Base-by-base conservation (phyloP, 768 basidiomycete genomes). In the Kwoniella europaea region DNA sequence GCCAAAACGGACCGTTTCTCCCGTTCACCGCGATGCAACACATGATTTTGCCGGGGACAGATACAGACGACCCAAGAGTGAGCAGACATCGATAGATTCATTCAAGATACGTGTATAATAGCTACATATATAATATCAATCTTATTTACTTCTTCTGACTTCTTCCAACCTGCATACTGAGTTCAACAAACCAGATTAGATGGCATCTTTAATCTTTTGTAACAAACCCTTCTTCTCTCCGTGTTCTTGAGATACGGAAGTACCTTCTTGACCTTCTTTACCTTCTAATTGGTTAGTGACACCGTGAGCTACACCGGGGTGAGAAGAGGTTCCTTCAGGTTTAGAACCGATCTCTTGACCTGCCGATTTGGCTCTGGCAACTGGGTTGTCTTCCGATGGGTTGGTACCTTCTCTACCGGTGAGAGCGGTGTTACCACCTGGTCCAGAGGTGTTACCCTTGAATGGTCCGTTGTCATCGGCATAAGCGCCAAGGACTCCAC, bases 371-470 rank as follows among this genome's bases (percentile, higher is more conserved):
- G 69, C 71, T 69, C 72, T 67, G n/a, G 73, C 75, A 35, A 80
- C 72, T n/a, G 77, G 77, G 76, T 77, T 78, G 22, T 69, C 69
- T 10, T 55, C 53, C 9, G 35, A 42, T 56, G 67, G 52, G 59
- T 66, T 53, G 41, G 55, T 72, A 43, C 79, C 79, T 62, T 80
- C 79, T 68, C 79, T 75, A 53, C 79, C 79, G 29, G 79, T 80
- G 42, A 80, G 53, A 29, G 79, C 79, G 15, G 76, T 54, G 63
- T 75, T 71, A 46, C 74, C 75, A 12, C 63, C 68, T 18, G 76
- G 75, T 18, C 75, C 78, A 22, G 71, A 63, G 35, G 68, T 72
- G 78, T 79, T 79, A 44, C 63, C 62, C 61, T 76, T 57, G 75
- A 71, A 76, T 41, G 53, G 60, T 57, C 68, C 75, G 27, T 71